Evolutionary conservation across 2,329 filamentous ascomycete genomes (phyloP).

Genomic region (Fusarium anguioides): DNA sequence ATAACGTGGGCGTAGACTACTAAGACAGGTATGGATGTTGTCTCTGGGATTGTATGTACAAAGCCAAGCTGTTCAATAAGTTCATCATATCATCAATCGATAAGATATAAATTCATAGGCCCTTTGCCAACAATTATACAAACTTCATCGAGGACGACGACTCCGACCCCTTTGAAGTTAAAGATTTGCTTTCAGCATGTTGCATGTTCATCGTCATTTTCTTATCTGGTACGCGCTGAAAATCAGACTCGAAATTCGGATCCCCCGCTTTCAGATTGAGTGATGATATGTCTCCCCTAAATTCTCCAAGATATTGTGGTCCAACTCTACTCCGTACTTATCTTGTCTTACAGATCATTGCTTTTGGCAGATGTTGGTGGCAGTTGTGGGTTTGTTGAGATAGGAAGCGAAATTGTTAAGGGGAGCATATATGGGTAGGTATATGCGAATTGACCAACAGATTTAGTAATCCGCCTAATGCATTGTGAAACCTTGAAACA

Average conservation of each 20-base stretch:
- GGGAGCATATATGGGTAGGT: not conserved
- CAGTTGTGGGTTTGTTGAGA: not conserved
- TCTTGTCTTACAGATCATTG: not conserved
- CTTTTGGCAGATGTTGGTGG: not conserved
- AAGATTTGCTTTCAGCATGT: not conserved
- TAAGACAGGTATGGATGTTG: no score
- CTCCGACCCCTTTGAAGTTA: conserved; percentile 1
- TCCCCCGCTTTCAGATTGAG: conserved; percentile 10
- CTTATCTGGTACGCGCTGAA: not conserved
- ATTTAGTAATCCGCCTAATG: not conserved
- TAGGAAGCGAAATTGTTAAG: not conserved
- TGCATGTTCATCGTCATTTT: not conserved
- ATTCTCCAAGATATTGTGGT: not conserved
- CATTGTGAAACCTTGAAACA: not conserved
- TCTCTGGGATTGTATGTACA: not conserved
- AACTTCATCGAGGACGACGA: conserved; percentile 4
- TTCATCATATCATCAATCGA: not conserved
- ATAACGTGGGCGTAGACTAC: conserved; percentile 11
- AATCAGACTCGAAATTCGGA: conserved; percentile 10
- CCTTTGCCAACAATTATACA: not conserved
- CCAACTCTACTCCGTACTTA: not conserved
- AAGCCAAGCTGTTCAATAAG: not conserved
- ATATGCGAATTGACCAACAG: not conserved
- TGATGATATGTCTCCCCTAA: not conserved
- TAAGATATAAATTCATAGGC: not conserved